Percentiles rank a stretch among this genome's conserved stretches.
phyloP scores from a whole-genome alignment of 805 yeast species.

The Barnettozyma siamensis region DNA sequence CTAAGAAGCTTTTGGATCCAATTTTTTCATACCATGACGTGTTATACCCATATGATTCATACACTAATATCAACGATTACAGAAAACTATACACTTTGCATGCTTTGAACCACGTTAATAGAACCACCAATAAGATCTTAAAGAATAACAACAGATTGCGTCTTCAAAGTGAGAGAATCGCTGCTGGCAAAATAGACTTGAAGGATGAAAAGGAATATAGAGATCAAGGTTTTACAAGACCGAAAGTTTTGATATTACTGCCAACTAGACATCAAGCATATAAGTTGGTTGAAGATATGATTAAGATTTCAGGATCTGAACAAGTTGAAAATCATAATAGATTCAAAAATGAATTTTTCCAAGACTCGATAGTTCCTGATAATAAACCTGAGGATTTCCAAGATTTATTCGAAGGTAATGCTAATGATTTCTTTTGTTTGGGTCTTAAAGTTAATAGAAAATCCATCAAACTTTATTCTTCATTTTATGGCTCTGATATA shows the following conservation, averaged over 20 bases:
- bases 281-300: constrained; percentile 57
- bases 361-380: constrained; percentile 38
- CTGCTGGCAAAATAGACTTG: constrained; percentile 30
- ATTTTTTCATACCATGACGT: constrained; percentile 72
- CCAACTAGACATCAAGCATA: constrained; percentile 82
- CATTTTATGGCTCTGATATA: constrained; percentile 79
- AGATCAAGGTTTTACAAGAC: constrained; percentile 95
- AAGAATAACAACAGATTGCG: constrained; percentile 63
- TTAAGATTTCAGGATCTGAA: constrained; percentile 56
- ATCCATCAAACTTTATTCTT: constrained; percentile 74
- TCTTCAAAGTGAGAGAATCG: constrained; percentile 34
- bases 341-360: constrained; percentile 64
- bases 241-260: constrained; percentile 73
- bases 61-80: constrained; percentile 46
- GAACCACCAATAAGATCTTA: constrained; percentile 80
- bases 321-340: constrained; percentile 79
- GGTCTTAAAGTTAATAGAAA: constrained; percentile 92
- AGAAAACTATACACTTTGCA: constrained; percentile 65
- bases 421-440: constrained; percentile 84
- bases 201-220: constrained; percentile 55
- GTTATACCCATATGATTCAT: constrained; percentile 48
- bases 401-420: constrained; percentile 77
- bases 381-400: constrained; percentile 80
- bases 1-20: constrained; percentile 51
- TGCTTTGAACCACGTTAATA: constrained; percentile 72